phyloP scores from a whole-genome alignment of 331 rosid species.

The Phaseolus coccineus region DNA sequence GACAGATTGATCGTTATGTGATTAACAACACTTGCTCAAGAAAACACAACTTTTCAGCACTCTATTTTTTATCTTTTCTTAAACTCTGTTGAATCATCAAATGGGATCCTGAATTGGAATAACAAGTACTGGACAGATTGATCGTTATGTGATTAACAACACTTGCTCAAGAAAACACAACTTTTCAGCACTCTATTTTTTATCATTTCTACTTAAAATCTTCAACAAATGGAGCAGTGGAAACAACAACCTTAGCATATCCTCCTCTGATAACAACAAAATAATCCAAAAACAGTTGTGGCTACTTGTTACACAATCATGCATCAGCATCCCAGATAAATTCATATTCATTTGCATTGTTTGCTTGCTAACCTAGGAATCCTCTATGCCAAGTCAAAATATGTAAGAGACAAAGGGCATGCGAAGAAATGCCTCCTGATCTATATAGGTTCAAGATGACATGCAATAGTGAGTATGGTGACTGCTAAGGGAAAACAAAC shows the following conservation, averaged over 20 bases:
- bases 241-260: conserved; percentile 3
- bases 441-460: conserved; percentile 25
- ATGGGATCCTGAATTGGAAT: too few species aligned
- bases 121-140: background rate
- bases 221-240: background rate
- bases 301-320: too few species aligned
- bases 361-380: too few species aligned
- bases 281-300: too few species aligned
- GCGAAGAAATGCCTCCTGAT: background rate
- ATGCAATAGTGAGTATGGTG: background rate
- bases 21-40: background rate
- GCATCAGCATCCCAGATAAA: too few species aligned
- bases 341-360: too few species aligned
- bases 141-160: background rate
- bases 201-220: background rate
- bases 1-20: background rate
- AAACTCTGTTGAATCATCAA: background rate
- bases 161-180: background rate
- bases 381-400: background rate
- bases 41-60: background rate
- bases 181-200: background rate
- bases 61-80: background rate
- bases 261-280: too few species aligned
- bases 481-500: background rate
- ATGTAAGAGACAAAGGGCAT: background rate